Evolutionary conservation across 352 stramenopile genomes (phyloP).

Genomic region (Phytophthora capsici): DNA sequence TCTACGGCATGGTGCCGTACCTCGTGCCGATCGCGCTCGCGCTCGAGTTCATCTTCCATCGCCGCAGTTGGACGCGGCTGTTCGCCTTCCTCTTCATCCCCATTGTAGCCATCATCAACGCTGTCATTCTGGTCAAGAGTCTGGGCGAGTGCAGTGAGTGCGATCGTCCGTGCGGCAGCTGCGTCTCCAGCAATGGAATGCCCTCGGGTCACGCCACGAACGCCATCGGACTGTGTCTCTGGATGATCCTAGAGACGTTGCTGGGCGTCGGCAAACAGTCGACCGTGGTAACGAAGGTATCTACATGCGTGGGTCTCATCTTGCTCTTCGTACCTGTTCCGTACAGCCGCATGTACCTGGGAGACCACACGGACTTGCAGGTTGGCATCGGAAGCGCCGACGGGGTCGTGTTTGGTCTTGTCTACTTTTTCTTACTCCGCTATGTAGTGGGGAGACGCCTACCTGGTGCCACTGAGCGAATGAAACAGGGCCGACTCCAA

Average conservation of each 20-base stretch:
- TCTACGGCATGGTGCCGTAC: conserved; percentile 68
- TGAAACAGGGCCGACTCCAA: conserved; percentile 33
- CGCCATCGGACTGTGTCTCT: conserved; percentile 56
- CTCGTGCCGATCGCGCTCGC: conserved; percentile 46
- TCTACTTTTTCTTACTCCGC: conserved; percentile 57
- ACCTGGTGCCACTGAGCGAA: conserved; percentile 25
- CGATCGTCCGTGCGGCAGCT: conserved; percentile 54
- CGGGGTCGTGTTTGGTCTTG: conserved; percentile 43
- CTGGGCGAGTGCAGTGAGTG: conserved; percentile 58
- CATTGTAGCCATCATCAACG: conserved; percentile 54
- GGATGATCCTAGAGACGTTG: conserved; percentile 54
- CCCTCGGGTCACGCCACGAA: conserved; percentile 63
- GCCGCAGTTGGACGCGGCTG: conserved; percentile 52
- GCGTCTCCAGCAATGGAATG: conserved; percentile 53
- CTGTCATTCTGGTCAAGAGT: conserved; percentile 44
- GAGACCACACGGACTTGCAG: conserved; percentile 63
- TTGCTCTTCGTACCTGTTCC: conserved; percentile 57
- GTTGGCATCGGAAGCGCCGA: conserved; percentile 46
- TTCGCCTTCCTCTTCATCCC: conserved; percentile 61
- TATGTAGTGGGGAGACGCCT: conserved; percentile 44
- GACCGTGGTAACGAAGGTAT: conserved; percentile 20
- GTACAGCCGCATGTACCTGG: conserved; percentile 67
- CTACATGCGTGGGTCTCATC: conserved; percentile 11
- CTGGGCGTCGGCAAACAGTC: conserved; percentile 40
- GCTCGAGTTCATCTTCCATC: conserved; percentile 50